Evolutionary conservation across 441 rosid species (phyloP).

Genomic region (Populus tomentosa): DNA sequence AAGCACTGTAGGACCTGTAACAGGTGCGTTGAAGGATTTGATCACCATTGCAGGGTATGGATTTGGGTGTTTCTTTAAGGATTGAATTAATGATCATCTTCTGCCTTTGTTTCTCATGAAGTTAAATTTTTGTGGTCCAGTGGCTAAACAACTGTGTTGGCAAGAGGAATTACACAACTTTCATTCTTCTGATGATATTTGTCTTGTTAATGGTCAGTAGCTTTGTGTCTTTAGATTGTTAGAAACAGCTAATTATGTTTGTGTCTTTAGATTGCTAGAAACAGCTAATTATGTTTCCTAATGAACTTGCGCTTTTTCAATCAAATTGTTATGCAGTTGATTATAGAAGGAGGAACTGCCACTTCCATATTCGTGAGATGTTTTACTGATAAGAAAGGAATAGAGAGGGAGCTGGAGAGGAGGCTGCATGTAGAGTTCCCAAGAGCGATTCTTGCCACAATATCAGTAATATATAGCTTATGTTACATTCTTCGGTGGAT

Average conservation of each 20-base stretch:
- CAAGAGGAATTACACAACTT: conserved; percentile 81
- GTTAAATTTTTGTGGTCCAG: conserved; percentile 37
- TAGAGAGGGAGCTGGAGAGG: conserved; percentile 61
- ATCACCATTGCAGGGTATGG: conserved; percentile 95
- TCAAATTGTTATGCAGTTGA: conserved; percentile 40
- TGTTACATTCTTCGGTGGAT: conserved; percentile 2
- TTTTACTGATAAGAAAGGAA: conserved; percentile 75
- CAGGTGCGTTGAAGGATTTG: conserved; percentile 96
- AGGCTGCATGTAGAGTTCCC: conserved; percentile 64
- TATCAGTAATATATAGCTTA: conserved; percentile 43
- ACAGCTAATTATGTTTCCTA: neutral
- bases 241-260: neutral
- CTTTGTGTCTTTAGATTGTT: neutral
- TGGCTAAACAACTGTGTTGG: conserved; percentile 98
- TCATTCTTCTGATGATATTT: conserved; percentile 75
- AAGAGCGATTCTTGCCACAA: conserved; percentile 69
- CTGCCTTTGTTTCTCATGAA: neutral
- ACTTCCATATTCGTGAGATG: conserved; percentile 84
- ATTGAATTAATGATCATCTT: neutral
- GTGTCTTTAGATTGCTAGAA: neutral
- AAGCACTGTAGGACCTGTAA: conserved; percentile 96
- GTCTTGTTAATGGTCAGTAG: conserved; percentile 79
- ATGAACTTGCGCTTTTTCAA: neutral
- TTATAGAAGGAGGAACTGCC: conserved; percentile 89
- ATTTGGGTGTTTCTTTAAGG: neutral